Base-by-base conservation (phyloP, 495 filamentous ascomycete species). In the Hypoxylon rickii region DNA sequence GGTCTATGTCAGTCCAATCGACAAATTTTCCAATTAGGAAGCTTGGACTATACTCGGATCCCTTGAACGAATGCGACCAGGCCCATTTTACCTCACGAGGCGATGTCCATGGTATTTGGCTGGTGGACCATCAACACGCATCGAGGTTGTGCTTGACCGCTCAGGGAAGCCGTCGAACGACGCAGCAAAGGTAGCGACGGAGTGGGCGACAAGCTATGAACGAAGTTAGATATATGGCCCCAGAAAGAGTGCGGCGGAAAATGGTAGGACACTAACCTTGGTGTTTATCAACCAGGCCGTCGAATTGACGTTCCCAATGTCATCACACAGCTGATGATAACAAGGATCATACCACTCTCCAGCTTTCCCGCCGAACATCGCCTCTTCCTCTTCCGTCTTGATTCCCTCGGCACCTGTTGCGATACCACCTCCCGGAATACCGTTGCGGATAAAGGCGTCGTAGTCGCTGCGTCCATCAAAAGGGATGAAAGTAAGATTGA, bases 391-490 rank as follows among this genome's bases (percentile, higher is more conserved):
- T 19, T 75, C 70, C 1, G 74, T 80, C 72, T 82, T 81, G 34
- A 83, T 73, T 42, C 82, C 78, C 50, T 86, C 78, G 1, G 77
- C 82, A 7, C 82, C 88, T 33, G 89, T 83, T 1, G 84, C 80
- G 61, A 83, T 81, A 34, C 80, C 82, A 26, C 81, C 80, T 7
- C 71, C 79, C 8, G 81, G 80, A 36, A 81, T 82, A 1, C 73
- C 76, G 32, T 77, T 67, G 12, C 70, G 67, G 51, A 83, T 79
- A 62, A 83, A 83, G 10, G 73, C 78, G 33, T 78, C 78, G 40
- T 83, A 83, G 53, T 83, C 81, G 53, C 77, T 80, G 19, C 81
- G 76, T 13, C 80, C 81, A 51, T 83, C 80, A 47, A 80, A 81
- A 0, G 77, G 70, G 44, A 82, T 80, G 44, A 76, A 78, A 1